Base-by-base conservation (phyloP, 768 basidiomycete genomes). In the Boletus sp. region DNA sequence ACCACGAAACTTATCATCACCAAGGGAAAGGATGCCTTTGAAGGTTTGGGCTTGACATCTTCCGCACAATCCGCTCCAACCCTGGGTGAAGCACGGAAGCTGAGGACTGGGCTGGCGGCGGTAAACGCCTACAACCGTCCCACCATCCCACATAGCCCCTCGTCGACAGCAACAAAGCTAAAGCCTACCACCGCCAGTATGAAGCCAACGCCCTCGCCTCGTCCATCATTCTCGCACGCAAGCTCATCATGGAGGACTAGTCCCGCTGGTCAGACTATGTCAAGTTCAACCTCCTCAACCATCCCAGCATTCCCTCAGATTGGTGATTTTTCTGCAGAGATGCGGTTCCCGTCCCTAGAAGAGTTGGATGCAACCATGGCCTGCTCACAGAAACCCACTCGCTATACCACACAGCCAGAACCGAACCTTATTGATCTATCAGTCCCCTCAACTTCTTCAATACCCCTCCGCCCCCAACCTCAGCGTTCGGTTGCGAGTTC, bases 321-420 rank as follows among this genome's bases (percentile, higher is more conserved):
- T 38, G 75, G 78, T 21, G 75, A 78, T 30, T 66, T 78, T 23
- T 74, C 79, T 40, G 80, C 77, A 17, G 92, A 94, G 69, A 79
- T 83, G 30, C 79, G 90, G 49, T 97, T 90, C 69, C 94, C 94
- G 0, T 89, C 94, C 1, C 73, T 97, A 39, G 94, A 96, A 66
- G 88, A 90, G 55, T 74, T 95, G 7, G 87, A 92, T 68, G 80
- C 83, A 23, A 72, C 73, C 10, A 80, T 83, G 56, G 61, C 64
- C 14, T 67, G 61, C 10, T 56, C 76, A n/a, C 56, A 57, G 42
- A 58, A 61, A 56, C 46, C 60, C 25, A 35, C 48, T 38, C 61
- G 56, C 41, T 46, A 60, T 56, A 55, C 54, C 57, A 37, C 56
- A 15, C 64, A 56, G 40, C 54, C 53, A 4, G 62, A 69, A 35